Conservation (phyloP, 73 alveolate genomes). For the Tetrahymena thermophila region DNA sequence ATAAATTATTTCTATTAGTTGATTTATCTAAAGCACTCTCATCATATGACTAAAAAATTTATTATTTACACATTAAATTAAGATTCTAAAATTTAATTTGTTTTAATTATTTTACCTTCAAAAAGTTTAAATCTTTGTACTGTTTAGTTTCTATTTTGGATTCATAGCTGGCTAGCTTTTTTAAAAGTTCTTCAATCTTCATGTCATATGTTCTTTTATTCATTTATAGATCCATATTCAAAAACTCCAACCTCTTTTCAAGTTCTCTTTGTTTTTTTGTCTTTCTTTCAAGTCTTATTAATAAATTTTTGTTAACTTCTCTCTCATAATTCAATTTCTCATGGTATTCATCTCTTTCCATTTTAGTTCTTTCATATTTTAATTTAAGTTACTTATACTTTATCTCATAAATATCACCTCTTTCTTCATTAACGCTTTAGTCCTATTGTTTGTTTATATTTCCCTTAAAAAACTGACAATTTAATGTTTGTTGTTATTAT, state of each 20-base stretch:
- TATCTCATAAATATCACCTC: not conserved
- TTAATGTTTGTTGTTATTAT: not conserved
- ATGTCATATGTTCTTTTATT: not conserved
- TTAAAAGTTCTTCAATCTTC: not conserved
- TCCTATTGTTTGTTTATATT: not conserved
- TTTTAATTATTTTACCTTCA: not conserved
- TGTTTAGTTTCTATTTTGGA: not conserved
- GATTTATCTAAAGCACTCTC: not conserved
- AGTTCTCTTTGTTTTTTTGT: not conserved
- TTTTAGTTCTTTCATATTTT: not conserved
- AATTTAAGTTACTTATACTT: not conserved
- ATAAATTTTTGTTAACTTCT: not conserved
- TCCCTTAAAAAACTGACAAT: not conserved
- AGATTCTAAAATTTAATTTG: not conserved
- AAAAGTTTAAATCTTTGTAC: not conserved
- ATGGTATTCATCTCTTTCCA: not conserved
- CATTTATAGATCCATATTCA: not conserved
- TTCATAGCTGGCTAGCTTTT: not conserved
- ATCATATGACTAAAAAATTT: not conserved
- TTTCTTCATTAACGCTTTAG: not conserved
- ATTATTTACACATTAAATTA: not conserved
- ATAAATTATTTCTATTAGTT: not conserved
- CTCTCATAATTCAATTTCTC: not conserved
- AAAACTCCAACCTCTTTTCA: not conserved
- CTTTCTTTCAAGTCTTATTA: not conserved